A percentile compares a stretch with the other conserved stretches of the same genome.
phyloP scores from a whole-genome alignment of 495 filamentous ascomycete genomes.

The Penicillium flavigenum region DNA sequence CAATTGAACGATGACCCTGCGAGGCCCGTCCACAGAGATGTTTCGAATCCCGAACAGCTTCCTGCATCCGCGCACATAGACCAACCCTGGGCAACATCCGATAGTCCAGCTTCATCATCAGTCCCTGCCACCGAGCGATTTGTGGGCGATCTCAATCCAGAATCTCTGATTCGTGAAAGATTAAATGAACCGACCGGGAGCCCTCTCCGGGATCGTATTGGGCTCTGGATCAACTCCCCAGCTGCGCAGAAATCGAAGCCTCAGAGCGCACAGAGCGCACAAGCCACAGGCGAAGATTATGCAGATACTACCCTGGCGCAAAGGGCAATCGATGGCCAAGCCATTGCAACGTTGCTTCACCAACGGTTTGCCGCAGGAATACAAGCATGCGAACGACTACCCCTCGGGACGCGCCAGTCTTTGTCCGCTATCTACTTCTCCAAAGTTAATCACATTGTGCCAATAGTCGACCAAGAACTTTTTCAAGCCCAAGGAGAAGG shows the following conservation, averaged over 20 bases:
- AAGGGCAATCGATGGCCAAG: slow-evolving; percentile 16
- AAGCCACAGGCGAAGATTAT: slow-evolving; percentile 5
- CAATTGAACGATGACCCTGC: slow-evolving; percentile 2
- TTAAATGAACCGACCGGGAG: slow-evolving; percentile 31
- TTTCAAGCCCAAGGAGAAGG: slow-evolving; percentile 21
- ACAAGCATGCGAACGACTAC: slow-evolving; percentile 33
- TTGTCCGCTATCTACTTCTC: slow-evolving; percentile 36
- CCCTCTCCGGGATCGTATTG: slow-evolving; percentile 41
- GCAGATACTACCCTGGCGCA: slow-evolving; percentile 4
- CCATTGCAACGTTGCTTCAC: slow-evolving; percentile 29
- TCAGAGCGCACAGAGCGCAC: not conserved
- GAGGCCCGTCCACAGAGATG: not conserved
- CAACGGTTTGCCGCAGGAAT: slow-evolving; percentile 32
- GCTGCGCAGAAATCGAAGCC: slow-evolving; percentile 13
- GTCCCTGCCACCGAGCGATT: slow-evolving; percentile 38
- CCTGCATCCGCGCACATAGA: not conserved
- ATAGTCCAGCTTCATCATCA: slow-evolving; percentile 13
- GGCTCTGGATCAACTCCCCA: slow-evolving; percentile 46
- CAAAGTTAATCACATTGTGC: slow-evolving; percentile 37
- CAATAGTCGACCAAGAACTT: slow-evolving; percentile 40
- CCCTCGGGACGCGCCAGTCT: slow-evolving; percentile 24
- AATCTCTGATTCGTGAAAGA: slow-evolving; percentile 45
- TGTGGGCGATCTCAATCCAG: slow-evolving; percentile 50
- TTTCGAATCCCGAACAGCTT: slow-evolving; percentile 1
- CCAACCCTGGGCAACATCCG: slow-evolving; percentile 10